phyloP scores from a whole-genome alignment of 495 filamentous ascomycete genomes.

The Trichocladium antarcticum region DNA sequence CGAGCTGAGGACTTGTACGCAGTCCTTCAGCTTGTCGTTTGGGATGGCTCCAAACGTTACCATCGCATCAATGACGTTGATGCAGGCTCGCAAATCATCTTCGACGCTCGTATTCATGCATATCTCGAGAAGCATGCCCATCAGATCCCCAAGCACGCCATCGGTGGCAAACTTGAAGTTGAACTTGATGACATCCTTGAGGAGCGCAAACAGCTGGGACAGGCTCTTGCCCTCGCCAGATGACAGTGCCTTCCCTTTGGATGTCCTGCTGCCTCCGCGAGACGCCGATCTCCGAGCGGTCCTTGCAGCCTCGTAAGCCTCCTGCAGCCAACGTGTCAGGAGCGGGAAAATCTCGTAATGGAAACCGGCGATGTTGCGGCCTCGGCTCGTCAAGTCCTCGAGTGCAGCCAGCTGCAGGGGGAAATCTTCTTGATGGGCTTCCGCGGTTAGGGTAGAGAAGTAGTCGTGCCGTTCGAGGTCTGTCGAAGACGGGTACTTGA shows the following conservation, averaged over 20 bases:
- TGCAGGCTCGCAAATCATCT: conserved; percentile 62
- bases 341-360: conserved; percentile 50
- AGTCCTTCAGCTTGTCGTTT: conserved; percentile 49
- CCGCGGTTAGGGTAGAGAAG: conserved; percentile 47
- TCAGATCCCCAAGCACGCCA: conserved; percentile 52
- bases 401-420: conserved; percentile 53
- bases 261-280: conserved; percentile 13
- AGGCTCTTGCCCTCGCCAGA: conserved; percentile 59
- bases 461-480: conserved; percentile 54
- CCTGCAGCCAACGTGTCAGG: conserved; percentile 46
- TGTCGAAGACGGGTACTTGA: conserved; percentile 46
- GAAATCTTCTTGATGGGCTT: conserved; percentile 46
- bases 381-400: conserved; percentile 50
- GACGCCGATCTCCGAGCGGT: conserved; percentile 37
- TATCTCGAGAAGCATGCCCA: conserved; percentile 57
- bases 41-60: conserved; percentile 72
- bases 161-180: conserved; percentile 66
- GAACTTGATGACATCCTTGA: conserved; percentile 72
- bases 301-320: conserved; percentile 44
- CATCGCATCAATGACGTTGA: conserved; percentile 67
- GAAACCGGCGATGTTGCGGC: conserved; percentile 52
- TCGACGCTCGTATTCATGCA: conserved; percentile 64
- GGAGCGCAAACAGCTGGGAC: conserved; percentile 56
- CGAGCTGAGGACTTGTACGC: conserved; percentile 70
- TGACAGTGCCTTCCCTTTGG: conserved; percentile 41